A percentile compares a stretch with the other conserved stretches of the same genome.
phyloP scores from a whole-genome alignment of 345 rosid species.

The Salix dunnii region DNA sequence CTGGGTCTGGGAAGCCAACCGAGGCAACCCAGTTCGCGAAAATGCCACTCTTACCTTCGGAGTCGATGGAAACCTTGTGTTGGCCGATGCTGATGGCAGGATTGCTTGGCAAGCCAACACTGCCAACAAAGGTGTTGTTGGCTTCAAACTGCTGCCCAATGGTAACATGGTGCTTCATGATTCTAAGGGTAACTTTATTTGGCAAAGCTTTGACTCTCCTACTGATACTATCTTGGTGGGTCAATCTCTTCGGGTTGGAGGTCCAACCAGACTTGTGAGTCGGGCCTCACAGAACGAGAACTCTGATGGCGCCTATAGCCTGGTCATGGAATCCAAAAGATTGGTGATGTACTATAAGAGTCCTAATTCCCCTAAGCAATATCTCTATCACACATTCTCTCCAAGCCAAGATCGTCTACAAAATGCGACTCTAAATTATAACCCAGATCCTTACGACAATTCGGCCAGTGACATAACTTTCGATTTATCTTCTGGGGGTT shows the following conservation, averaged over 20 bases:
- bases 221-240: conserved; percentile 1
- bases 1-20: background rate
- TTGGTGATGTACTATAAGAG: background rate
- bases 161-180: conserved; percentile 1
- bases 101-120: background rate
- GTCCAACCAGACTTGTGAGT: background rate
- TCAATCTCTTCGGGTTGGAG: background rate
- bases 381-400: no score
- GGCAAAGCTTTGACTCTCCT: conserved; percentile 7
- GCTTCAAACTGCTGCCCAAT: no score
- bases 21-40: background rate
- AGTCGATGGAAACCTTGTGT: background rate
- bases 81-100: conserved; percentile 2
- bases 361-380: background rate
- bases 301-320: background rate
- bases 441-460: no score
- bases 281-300: background rate
- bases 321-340: background rate
- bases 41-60: background rate
- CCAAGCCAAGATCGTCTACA: no score
- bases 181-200: background rate
- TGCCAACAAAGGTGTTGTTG: no score
- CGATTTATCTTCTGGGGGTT: no score
- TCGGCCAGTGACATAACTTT: no score
- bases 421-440: no score